phyloP scores from a whole-genome alignment of 2,329 filamentous ascomycete genomes.

The Colletotrichum sp. region DNA sequence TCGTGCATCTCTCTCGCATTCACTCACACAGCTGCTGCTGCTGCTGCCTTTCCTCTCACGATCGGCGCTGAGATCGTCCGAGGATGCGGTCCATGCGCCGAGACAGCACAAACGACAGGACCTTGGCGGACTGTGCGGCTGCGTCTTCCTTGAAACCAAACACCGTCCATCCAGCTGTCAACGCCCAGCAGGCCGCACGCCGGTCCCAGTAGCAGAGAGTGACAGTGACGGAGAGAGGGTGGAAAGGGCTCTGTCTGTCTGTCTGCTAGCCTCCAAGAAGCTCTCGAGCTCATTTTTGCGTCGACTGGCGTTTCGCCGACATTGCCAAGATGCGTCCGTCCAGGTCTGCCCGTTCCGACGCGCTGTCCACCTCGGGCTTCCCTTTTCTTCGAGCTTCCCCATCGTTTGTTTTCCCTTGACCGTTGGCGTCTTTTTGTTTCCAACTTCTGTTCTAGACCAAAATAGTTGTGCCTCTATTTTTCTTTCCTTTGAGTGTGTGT shows the following conservation, averaged over 20 bases:
- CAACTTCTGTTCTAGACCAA: not conserved
- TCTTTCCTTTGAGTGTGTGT: not conserved
- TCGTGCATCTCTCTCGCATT: not conserved
- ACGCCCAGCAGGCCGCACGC: not conserved
- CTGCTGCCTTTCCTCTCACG: not conserved
- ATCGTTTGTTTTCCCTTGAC: not conserved
- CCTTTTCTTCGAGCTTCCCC: conserved; percentile 15
- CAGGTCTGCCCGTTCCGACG: conserved; percentile 5
- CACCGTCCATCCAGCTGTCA: conserved; percentile 14
- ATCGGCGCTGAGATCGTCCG: conserved; percentile 19
- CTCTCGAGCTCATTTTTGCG: conserved; percentile 11
- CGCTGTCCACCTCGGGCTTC: conserved; percentile 6
- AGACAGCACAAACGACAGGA: not conserved
- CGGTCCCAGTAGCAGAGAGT: not conserved
- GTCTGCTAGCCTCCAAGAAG: not conserved
- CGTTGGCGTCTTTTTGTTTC: not conserved
- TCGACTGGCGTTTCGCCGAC: conserved; percentile 10
- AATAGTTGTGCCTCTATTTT: not conserved
- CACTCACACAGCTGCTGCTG: not conserved
- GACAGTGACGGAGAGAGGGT: not conserved
- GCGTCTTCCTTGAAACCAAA: conserved; percentile 19
- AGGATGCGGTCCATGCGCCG: conserved; percentile 19
- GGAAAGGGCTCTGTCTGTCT: not conserved
- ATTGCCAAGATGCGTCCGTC: conserved; percentile 10
- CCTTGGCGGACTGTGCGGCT: conserved; percentile 6